Conservation (phyloP, 257 asterid genomes). For the Lycium barbarum region DNA sequence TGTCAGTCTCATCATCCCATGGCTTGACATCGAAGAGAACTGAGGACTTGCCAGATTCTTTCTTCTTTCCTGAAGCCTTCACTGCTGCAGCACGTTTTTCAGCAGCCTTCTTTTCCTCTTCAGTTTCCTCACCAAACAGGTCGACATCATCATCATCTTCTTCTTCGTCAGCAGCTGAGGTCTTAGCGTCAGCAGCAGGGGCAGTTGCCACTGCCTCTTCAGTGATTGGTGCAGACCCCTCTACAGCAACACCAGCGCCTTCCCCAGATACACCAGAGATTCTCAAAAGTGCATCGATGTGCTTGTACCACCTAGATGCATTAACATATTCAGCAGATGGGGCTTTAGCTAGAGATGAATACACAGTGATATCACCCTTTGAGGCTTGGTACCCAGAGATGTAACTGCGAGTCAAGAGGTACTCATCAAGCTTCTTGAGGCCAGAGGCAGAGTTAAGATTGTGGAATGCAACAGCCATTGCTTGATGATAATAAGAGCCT, state of each 20-base stretch:
- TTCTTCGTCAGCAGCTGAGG: slow-evolving; percentile 64
- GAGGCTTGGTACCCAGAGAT: slow-evolving; percentile 94
- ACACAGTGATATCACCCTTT: slow-evolving; percentile 77
- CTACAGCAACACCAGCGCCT: slow-evolving; percentile 64
- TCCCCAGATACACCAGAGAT: slow-evolving; percentile 73
- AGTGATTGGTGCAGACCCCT: slow-evolving; percentile 57
- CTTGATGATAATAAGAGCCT: neutral
- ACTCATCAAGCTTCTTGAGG: slow-evolving; percentile 89
- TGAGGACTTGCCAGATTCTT: slow-evolving; percentile 80
- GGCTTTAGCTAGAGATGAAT: slow-evolving; percentile 57
- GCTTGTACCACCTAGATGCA: slow-evolving; percentile 65
- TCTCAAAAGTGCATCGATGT: slow-evolving; percentile 64
- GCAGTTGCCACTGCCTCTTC: slow-evolving; percentile 61
- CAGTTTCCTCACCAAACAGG: slow-evolving; percentile 94
- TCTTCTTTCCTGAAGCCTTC: slow-evolving; percentile 88
- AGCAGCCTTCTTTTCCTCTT: slow-evolving; percentile 93
- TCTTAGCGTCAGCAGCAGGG: slow-evolving; percentile 63
- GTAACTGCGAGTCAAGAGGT: slow-evolving; percentile 83
- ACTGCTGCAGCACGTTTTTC: slow-evolving; percentile 91
- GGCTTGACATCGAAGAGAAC: slow-evolving; percentile 72
- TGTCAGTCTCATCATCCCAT: slow-evolving; percentile 97
- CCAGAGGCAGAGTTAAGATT: slow-evolving; percentile 66
- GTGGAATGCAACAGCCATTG: slow-evolving; percentile 74
- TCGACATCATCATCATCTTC: slow-evolving; percentile 84
- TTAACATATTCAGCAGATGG: slow-evolving; percentile 69